Evolutionary conservation across 345 rosid species (phyloP), one percentile per base, ranked within the genome.

Genomic region (Citrus glauca): DNA sequence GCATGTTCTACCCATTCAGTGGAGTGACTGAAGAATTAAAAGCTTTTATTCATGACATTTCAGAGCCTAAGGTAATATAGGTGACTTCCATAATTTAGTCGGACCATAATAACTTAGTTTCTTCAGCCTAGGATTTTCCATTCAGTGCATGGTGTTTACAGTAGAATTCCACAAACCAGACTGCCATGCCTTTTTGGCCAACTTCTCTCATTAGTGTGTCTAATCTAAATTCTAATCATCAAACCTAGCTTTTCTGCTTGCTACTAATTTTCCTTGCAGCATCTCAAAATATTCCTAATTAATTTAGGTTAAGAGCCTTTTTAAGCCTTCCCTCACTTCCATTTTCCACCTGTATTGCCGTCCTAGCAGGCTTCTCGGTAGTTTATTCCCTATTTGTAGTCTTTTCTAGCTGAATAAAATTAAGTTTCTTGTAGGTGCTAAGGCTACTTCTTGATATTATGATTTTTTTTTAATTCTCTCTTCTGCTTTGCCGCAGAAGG

Each of bases 21-120:
- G 99, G 98, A 82, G 97, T 95, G 77, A 86, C 91, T 4, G 96
- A 93, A 82, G 99, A 95, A 81, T 71, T 96, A 64, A 93, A 93
- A 85, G 79, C 94, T 17, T 93, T 96, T 81, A 69, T 95, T 77
- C 85, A 72, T 72, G 95, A 95, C 72, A 87, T 92, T 70, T 88
- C 90, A 68, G 86, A 85, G 62, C 82, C 90, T 68, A 86, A 92
- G 97, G 98, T 92, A 84, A 68, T 60, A 66, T 70, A 66, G 14
- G 60, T 40, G 2, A 10, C 75, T 55, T 67, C 40, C 60, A 17
- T 70, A 62, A 76, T 45, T 60, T 66, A 73, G 33, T 2, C 37
- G 27, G 69, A 38, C 37, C 17, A 16, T 45, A 64, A 14, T 75
- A 3, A 37, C 62, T 30, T 33, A 9, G 22, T 25, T 55, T 71